phyloP scores from a whole-genome alignment of 176 grass and related monocot species.

The Canna indica region DNA sequence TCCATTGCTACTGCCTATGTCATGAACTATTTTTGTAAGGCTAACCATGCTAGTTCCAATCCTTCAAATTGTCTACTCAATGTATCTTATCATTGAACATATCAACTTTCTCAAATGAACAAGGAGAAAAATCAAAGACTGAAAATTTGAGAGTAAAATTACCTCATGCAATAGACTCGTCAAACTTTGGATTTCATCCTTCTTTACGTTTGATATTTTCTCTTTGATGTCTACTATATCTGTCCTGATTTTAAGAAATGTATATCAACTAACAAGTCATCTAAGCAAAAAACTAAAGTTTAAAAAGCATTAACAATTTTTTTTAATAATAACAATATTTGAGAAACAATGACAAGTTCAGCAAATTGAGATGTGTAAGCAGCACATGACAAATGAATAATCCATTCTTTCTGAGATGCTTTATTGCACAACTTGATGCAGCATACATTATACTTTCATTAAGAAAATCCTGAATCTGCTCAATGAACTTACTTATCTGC shows the following conservation, averaged over 20 bases:
- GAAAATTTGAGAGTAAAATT: conserved; percentile 9
- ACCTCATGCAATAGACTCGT: conserved; percentile 38
- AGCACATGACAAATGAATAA: not conserved
- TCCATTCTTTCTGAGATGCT: not conserved
- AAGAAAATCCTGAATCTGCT: not conserved
- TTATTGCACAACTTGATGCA: not conserved
- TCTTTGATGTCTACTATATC: conserved; percentile 37
- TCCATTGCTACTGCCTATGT: too few relatives aligned
- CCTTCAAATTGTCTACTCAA: not conserved
- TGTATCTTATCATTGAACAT: not conserved
- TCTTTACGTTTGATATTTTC: conserved; percentile 37
- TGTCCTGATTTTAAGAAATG: conserved; percentile 29
- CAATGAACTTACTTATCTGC: conserved; percentile 45
- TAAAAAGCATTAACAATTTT: too few relatives aligned
- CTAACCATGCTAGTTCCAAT: not conserved
- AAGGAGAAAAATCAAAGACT: not conserved
- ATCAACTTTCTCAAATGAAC: not conserved
- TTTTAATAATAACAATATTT: not conserved
- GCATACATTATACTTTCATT: not conserved
- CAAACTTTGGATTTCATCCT: conserved; percentile 45
- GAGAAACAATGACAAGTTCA: not conserved
- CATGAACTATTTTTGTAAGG: not conserved
- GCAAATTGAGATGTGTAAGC: not conserved
- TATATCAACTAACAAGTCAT: not conserved
- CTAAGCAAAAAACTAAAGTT: not conserved